phyloP scores from a whole-genome alignment of 2,329 filamentous ascomycete genomes.

The Cladosporium sphaerospermum region DNA sequence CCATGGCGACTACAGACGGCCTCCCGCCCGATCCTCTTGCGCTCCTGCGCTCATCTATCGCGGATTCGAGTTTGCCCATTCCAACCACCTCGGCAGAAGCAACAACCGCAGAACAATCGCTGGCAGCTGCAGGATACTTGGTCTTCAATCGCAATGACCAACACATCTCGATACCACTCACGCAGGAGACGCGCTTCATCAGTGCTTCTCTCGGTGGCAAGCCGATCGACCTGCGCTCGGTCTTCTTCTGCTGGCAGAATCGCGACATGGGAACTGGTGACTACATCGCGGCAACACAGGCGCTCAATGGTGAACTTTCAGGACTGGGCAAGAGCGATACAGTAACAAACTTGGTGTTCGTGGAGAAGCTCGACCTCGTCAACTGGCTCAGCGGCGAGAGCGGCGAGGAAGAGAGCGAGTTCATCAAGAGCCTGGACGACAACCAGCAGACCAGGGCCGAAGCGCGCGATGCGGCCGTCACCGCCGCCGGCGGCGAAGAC shows the following conservation, averaged over 20 bases:
- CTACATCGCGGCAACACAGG: constrained; percentile 78
- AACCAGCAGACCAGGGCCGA: constrained; percentile 50
- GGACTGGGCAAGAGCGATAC: constrained; percentile 51
- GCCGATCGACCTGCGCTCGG: constrained; percentile 68
- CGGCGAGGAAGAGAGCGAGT: constrained; percentile 76
- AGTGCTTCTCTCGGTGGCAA: constrained; percentile 48
- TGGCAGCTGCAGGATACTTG: constrained; percentile 68
- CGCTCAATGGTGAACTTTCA: constrained; percentile 69
- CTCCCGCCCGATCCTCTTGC: constrained; percentile 59
- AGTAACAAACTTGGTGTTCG: constrained; percentile 84
- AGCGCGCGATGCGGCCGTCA: constrained; percentile 43
- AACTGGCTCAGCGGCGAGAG: constrained; percentile 88
- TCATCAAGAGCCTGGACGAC: constrained; percentile 76
- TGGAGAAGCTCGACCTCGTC: constrained; percentile 84
- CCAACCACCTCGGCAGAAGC: constrained; percentile 63
- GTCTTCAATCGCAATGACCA: constrained; percentile 47
- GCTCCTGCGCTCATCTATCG: constrained; percentile 77
- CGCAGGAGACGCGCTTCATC: constrained; percentile 71
- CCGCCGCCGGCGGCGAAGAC: constrained; percentile 28
- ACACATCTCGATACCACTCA: constrained; percentile 44
- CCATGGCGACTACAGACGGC: constrained; percentile 53
- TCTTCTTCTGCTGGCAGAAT: constrained; percentile 95
- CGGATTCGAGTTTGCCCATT: constrained; percentile 60
- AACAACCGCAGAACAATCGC: constrained; percentile 54
- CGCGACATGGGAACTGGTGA: constrained; percentile 84